These are phyloP conservation scores for Pythium brachiatum DNA, from an alignment of 352 stramenopile genomes.

Conservation along the genomic window DNA sequence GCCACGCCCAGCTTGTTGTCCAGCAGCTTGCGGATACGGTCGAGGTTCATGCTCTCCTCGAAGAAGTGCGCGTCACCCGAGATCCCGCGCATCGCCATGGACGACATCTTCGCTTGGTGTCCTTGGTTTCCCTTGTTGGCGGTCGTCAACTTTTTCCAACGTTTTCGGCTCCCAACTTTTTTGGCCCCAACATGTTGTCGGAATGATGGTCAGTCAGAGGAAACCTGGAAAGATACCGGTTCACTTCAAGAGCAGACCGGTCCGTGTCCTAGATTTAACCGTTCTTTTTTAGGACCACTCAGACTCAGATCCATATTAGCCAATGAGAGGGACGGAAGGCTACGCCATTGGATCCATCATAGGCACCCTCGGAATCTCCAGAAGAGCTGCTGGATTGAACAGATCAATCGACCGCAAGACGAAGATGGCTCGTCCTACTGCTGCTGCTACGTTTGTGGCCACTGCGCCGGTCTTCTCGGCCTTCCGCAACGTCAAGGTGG, in stretches of 20 bases:
- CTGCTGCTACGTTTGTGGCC: conserved; percentile 62
- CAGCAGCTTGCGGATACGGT: conserved; percentile 83
- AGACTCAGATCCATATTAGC: not conserved
- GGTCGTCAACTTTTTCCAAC: conserved; percentile 1
- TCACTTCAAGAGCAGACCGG: not conserved
- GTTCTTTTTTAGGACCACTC: not conserved
- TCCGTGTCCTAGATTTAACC: conserved; percentile 7
- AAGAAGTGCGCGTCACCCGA: conserved; percentile 96
- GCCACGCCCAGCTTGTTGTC: conserved; percentile 88
- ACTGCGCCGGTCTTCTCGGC: conserved; percentile 57
- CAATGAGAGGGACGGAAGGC: not conserved
- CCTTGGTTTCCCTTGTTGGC: not conserved
- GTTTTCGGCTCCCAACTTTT: not conserved
- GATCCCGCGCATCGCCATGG: conserved; percentile 67
- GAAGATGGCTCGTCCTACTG: conserved; percentile 61
- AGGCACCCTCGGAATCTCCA: not conserved
- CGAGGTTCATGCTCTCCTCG: conserved; percentile 94
- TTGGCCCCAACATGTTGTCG: not conserved
- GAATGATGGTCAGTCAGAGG: conserved; percentile 12
- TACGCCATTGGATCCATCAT: conserved; percentile 1
- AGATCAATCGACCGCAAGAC: not conserved
- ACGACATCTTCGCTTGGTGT: not conserved
- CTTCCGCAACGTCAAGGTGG: conserved; percentile 54
- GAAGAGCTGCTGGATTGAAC: not conserved
- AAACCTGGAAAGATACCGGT: conserved; percentile 20